Percentiles rank a stretch among this genome's conserved stretches.
Evolutionary conservation across 805 yeast genomes (phyloP).

Genomic region (Candida sanyiensis): DNA sequence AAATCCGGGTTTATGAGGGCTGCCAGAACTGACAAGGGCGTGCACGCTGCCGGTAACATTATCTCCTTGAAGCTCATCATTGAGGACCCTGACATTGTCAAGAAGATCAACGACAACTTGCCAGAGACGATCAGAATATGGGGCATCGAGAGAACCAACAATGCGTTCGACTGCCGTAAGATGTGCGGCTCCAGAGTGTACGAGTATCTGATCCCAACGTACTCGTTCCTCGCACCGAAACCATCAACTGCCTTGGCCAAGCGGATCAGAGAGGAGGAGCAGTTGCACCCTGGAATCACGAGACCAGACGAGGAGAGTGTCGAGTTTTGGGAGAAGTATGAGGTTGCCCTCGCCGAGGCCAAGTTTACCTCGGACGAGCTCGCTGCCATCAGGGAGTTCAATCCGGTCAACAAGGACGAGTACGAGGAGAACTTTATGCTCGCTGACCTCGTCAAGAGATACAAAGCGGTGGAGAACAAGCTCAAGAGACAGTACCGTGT

Average conservation of each 20-base stretch:
- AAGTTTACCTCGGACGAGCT: slow-evolving; percentile 26
- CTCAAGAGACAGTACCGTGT: slow-evolving; percentile 68
- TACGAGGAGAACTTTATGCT: slow-evolving; percentile 35
- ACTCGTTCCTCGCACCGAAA: slow-evolving; percentile 85
- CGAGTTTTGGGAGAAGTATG: slow-evolving; percentile 63
- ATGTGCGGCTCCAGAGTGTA: slow-evolving; percentile 95
- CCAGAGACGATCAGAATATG: slow-evolving; percentile 89
- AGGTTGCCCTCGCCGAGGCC: slow-evolving; percentile 32
- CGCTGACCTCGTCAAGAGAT: slow-evolving; percentile 38
- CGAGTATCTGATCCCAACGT: slow-evolving; percentile 90
- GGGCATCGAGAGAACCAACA: slow-evolving; percentile 87
- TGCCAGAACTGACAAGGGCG: slow-evolving; percentile 91
- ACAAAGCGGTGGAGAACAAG: slow-evolving; percentile 58
- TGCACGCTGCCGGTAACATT: slow-evolving; percentile 95
- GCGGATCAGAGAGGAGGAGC: slow-evolving; percentile 48
- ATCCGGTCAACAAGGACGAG: slow-evolving; percentile 33
- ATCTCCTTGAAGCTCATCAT: slow-evolving; percentile 77
- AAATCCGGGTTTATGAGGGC: slow-evolving; percentile 85
- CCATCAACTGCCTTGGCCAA: slow-evolving; percentile 63
- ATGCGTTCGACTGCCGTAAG: slow-evolving; percentile 89
- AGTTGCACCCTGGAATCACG: slow-evolving; percentile 51
- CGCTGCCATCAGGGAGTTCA: slow-evolving; percentile 24
- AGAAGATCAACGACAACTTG: slow-evolving; percentile 64
- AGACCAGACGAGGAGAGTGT: slow-evolving; percentile 63
- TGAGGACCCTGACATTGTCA: slow-evolving; percentile 65